These are phyloP conservation scores for Cucurbita moschata DNA, from an alignment of 306 rosid species.

Conservation along the genomic window DNA sequence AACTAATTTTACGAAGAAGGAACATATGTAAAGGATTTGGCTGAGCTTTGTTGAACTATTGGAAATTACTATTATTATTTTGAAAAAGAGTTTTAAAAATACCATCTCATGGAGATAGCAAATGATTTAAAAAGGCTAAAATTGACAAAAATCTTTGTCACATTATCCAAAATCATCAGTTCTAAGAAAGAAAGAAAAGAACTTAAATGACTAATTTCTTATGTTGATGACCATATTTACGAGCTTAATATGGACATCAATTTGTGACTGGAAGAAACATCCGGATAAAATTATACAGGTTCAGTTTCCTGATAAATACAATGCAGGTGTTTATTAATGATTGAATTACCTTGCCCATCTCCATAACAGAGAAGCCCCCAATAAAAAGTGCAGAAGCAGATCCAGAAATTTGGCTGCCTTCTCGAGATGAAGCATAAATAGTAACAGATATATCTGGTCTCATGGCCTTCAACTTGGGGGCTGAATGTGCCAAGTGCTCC, in stretches of 20 bases:
- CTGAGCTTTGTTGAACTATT: neutral
- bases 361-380: conserved; percentile 78
- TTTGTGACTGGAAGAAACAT: neutral
- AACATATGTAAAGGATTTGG: neutral
- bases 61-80: neutral
- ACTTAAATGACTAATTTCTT: neutral
- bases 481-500: conserved; percentile 62
- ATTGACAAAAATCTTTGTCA: neutral
- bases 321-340: neutral
- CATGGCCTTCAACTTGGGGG: conserved; percentile 56
- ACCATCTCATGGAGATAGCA: neutral
- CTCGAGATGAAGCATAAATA: conserved; percentile 48
- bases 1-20: neutral
- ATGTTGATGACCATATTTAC: neutral
- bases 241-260: neutral
- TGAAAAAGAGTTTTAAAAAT: neutral
- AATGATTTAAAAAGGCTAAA: neutral
- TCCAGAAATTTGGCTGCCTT: conserved; percentile 46
- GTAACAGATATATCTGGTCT: conserved; percentile 54
- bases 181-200: neutral
- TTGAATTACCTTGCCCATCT: conserved; percentile 45
- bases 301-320: neutral
- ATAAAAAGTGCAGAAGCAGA: conserved; percentile 70
- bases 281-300: neutral
- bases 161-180: neutral